Evolutionary conservation across 2,329 filamentous ascomycete species (phyloP).

Genomic region (Coleophoma eucalyptorum): DNA sequence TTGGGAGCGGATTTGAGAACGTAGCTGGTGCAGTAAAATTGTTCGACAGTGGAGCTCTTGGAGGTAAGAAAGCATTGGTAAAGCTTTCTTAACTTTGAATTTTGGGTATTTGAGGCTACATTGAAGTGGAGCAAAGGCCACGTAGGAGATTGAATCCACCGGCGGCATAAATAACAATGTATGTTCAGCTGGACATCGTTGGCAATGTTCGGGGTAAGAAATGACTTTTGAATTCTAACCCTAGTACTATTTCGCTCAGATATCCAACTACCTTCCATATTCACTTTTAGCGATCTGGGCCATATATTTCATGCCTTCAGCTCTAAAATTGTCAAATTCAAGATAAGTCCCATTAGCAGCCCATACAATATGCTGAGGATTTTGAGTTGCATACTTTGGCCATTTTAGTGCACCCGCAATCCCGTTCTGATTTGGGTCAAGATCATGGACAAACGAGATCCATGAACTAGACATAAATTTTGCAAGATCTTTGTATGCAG

Average conservation of each 20-base stretch:
- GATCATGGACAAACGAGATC: slow-evolving; percentile 1
- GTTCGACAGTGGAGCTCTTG: slow-evolving; percentile 10
- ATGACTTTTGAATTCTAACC: no score
- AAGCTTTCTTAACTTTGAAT: neutral
- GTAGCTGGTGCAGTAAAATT: slow-evolving; percentile 13
- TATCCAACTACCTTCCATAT: neutral
- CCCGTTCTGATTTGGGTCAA: slow-evolving; percentile 3
- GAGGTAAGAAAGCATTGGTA: slow-evolving; percentile 17
- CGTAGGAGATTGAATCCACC: no score
- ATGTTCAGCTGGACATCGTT: no score
- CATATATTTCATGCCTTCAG: neutral
- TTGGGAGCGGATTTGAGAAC: slow-evolving; percentile 13
- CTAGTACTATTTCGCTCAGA: no score
- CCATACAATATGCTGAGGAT: slow-evolving; percentile 5
- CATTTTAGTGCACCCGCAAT: neutral
- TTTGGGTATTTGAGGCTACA: no score
- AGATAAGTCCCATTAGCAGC: slow-evolving; percentile 10
- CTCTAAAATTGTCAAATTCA: neutral
- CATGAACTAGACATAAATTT: neutral
- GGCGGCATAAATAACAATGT: no score
- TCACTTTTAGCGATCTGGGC: neutral
- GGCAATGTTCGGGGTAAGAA: no score
- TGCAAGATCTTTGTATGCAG: neutral
- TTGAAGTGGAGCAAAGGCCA: no score
- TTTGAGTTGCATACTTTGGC: slow-evolving; percentile 4